Evolutionary conservation across 768 basidiomycete species (phyloP).

Genomic region (Thelephora aurantiotincta): DNA sequence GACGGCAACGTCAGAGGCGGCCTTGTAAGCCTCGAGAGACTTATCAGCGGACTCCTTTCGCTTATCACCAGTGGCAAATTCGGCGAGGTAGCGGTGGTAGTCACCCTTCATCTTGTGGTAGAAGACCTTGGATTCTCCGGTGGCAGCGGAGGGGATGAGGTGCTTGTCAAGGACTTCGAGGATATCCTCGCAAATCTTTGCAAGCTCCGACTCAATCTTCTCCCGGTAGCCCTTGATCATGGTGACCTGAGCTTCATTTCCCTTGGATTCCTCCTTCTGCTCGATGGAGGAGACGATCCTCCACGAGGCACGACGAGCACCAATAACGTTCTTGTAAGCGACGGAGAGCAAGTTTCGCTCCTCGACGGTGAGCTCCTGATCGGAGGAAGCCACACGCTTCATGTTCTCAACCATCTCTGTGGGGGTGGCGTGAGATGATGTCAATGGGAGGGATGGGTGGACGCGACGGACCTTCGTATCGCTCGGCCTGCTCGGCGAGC

Average conservation of each 20-base stretch:
- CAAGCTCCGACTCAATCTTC: constrained; percentile 94
- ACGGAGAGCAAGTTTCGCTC: constrained; percentile 97
- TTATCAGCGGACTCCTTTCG: constrained; percentile 96
- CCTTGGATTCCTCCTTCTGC: constrained; percentile 98
- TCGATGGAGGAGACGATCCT: constrained; percentile 97
- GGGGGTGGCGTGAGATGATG: constrained; percentile 7
- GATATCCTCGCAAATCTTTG: constrained; percentile 98
- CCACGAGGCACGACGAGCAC: constrained; percentile 96
- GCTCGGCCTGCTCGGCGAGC: constrained; percentile 99
- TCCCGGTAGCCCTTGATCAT: constrained; percentile 98
- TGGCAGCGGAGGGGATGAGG: constrained; percentile 91
- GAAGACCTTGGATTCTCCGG: constrained; percentile 97
- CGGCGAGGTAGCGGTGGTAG: constrained; percentile 97
- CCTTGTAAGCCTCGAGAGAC: constrained; percentile 95
- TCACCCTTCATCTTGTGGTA: constrained; percentile 99
- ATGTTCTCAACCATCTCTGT: constrained; percentile 98
- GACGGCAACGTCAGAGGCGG: constrained; percentile 92
- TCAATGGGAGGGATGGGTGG: constrained; percentile 4
- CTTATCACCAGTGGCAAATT: constrained; percentile 96
- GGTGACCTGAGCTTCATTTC: constrained; percentile 87
- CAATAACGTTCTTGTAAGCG: constrained; percentile 99
- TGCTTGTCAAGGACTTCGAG: constrained; percentile 96
- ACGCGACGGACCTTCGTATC: constrained; percentile 71
- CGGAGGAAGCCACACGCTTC: constrained; percentile 95
- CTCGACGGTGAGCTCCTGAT: constrained; percentile 96